These are phyloP conservation scores for Colletotrichum magnum DNA, from an alignment of 2,329 filamentous ascomycete species.

Conservation along the genomic window DNA sequence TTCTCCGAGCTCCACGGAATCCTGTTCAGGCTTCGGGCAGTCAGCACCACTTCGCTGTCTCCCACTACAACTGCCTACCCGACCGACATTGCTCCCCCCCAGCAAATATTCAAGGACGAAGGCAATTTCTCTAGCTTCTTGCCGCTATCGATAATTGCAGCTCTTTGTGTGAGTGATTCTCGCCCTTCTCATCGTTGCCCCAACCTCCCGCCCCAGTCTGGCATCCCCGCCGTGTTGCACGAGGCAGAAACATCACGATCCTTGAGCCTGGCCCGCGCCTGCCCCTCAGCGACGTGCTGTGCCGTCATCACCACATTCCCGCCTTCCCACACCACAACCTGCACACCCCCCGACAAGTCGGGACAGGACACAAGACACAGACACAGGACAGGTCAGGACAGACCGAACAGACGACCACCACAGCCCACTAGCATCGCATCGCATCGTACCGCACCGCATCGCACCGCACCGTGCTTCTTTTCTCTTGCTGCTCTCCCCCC, in stretches of 20 bases:
- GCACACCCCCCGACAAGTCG: conserved; percentile 1
- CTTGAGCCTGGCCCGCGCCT: conserved; percentile 35
- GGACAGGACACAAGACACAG: too few species aligned
- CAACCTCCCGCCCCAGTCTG: conserved; percentile 17
- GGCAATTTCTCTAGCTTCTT: conserved; percentile 14
- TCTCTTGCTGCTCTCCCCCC: conserved; percentile 1
- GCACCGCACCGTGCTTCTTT: conserved; percentile 26
- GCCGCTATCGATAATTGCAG: conserved; percentile 31
- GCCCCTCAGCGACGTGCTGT: conserved; percentile 41
- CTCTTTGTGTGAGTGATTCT: conserved; percentile 27
- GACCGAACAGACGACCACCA: conserved; percentile 13
- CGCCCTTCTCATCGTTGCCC: conserved; percentile 10
- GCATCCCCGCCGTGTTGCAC: conserved; percentile 14
- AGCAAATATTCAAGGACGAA: conserved; percentile 3
- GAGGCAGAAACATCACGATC: conserved; percentile 36
- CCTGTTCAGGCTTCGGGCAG: not conserved
- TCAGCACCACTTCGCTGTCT: not conserved
- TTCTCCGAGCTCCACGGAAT: not conserved
- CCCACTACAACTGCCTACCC: conserved; percentile 4
- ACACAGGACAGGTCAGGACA: not conserved
- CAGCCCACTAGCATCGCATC: conserved; percentile 8
- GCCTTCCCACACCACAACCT: conserved; percentile 29
- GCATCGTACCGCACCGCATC: conserved; percentile 7
- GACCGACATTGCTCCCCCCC: conserved; percentile 5
- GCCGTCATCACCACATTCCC: conserved; percentile 41